Evolutionary conservation across 768 basidiomycete species (phyloP).

Genomic region (Suillus clintonianus): DNA sequence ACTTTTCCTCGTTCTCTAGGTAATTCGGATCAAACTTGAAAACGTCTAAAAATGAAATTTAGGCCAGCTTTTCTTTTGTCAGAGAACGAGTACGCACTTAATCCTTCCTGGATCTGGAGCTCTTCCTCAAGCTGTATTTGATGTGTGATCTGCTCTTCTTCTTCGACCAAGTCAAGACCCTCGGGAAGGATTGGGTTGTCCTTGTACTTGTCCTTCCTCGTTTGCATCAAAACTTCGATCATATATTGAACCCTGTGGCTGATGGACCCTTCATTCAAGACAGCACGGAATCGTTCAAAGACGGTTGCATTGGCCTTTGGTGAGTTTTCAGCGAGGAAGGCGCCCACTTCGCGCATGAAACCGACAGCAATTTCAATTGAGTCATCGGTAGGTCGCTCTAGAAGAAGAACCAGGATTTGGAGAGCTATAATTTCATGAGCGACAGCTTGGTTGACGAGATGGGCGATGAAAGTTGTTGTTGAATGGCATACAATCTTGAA

Average conservation of each 20-base stretch:
- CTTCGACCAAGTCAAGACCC: slow-evolving; percentile 94
- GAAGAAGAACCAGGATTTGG: slow-evolving; percentile 92
- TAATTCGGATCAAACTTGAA: slow-evolving; percentile 94
- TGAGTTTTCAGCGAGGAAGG: slow-evolving; percentile 89
- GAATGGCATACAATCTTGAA: slow-evolving; percentile 88
- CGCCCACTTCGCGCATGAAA: slow-evolving; percentile 96
- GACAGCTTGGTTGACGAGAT: slow-evolving; percentile 91
- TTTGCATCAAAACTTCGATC: slow-evolving; percentile 99
- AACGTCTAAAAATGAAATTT: slow-evolving; percentile 59
- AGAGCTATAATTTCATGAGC: slow-evolving; percentile 94
- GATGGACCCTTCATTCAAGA: slow-evolving; percentile 92
- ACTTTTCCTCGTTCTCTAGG: slow-evolving; percentile 91
- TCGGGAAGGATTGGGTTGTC: slow-evolving; percentile 95
- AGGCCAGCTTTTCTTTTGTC: slow-evolving; percentile 4
- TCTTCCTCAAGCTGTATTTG: slow-evolving; percentile 91
- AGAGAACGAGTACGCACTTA: slow-evolving; percentile 55
- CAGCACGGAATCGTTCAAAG: slow-evolving; percentile 95
- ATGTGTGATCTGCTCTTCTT: slow-evolving; percentile 98
- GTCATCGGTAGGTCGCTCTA: slow-evolving; percentile 95
- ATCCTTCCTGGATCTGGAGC: slow-evolving; percentile 88
- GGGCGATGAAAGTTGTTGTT: slow-evolving; percentile 86
- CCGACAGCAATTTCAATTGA: slow-evolving; percentile 98
- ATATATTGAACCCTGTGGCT: slow-evolving; percentile 98
- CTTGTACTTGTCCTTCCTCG: slow-evolving; percentile 98
- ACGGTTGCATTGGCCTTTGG: slow-evolving; percentile 95